Evolutionary conservation across 768 basidiomycete genomes (phyloP), one percentile per base, ranked within the genome.

Genomic region (Naganishia vaughanmartiniae): DNA sequence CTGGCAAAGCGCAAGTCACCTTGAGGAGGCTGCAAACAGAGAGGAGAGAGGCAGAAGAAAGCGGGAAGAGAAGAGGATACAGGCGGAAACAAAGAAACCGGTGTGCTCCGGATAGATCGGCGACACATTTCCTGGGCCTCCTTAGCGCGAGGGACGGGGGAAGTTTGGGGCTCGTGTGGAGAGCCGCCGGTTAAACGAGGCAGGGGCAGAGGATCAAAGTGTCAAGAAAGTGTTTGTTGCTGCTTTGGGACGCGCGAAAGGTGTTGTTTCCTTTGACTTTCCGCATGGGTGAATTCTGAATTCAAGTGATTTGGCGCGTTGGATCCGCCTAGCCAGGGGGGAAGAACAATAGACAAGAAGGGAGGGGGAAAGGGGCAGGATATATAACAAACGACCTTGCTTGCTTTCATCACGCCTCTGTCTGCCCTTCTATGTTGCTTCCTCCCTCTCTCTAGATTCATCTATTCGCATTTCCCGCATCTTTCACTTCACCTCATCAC

Each of bases 1-100:
- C n/a, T n/a, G n/a, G n/a, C n/a, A n/a, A n/a, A n/a, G n/a, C n/a
- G 39, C 7, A 42, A 51, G 24, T 51, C n/a, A 14, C 48, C 21
- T 51, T 26, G n/a, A n/a, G 48, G 24, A n/a, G 24, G 48, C 48
- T 26, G n/a, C 4, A 7, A n/a, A 12, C 2, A 51, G 48, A n/a
- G 19, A 26, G 14, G 48, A 26, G 24, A 6, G 48, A 4, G 4
- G 48, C 4, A 26, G n/a, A n/a, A n/a, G 48, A n/a, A n/a, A 4
- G 48, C 4, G 48, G 14, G 48, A 51, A 21, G 48, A 51, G n/a
- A 21, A 12, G n/a, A 51, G n/a, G 48, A 42, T 42, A 42, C 31
- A 21, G 34, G 34, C 57, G 57, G 57, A 58, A n/a, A 24, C 57
- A 58, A 39, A 58, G 34, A 58, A 6, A 9, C 57, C 57, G 57